phyloP scores from a whole-genome alignment of 2,329 filamentous ascomycete genomes.

The Thielaviopsis euricoi region DNA sequence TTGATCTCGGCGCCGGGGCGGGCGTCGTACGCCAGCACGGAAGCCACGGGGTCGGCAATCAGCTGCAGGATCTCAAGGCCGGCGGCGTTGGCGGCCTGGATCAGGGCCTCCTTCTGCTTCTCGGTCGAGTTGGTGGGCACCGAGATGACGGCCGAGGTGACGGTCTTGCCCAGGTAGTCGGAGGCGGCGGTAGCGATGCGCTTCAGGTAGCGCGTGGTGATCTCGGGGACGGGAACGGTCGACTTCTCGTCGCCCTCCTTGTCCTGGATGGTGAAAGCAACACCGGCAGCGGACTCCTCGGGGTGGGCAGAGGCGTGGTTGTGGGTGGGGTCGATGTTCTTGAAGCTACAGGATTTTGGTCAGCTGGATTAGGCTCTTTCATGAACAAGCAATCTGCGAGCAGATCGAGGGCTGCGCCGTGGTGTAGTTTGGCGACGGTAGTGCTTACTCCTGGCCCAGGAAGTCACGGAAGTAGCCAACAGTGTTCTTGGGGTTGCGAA shows the following conservation, averaged over 20 bases:
- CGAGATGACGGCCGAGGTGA: constrained; percentile 88
- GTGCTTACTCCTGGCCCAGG: constrained; percentile 78
- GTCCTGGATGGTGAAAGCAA: constrained; percentile 76
- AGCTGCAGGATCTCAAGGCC: constrained; percentile 83
- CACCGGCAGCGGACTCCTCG: constrained; percentile 49
- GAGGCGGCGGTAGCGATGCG: constrained; percentile 69
- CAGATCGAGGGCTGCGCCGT: not conserved
- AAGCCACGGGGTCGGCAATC: constrained; percentile 79
- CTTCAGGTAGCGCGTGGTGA: constrained; percentile 69
- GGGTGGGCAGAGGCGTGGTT: constrained; percentile 90
- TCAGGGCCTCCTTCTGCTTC: constrained; percentile 67
- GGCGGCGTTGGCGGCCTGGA: constrained; percentile 60
- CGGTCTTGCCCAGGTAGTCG: constrained; percentile 81
- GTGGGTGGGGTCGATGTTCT: constrained; percentile 83
- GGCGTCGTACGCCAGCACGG: constrained; percentile 81
- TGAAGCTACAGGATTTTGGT: constrained; percentile 41
- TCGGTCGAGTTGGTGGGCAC: constrained; percentile 88
- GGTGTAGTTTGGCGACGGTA: too few relatives aligned
- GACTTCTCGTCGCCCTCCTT: constrained; percentile 35
- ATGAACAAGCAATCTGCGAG: not conserved
- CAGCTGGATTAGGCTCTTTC: not conserved
- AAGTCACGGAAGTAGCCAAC: constrained; percentile 94
- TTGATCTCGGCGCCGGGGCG: constrained; percentile 54
- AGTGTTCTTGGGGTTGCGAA: constrained; percentile 86
- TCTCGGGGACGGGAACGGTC: constrained; percentile 60